Base-by-base conservation (phyloP, 2,329 filamentous ascomycete genomes). In the Raffaelea ambrosiae region DNA sequence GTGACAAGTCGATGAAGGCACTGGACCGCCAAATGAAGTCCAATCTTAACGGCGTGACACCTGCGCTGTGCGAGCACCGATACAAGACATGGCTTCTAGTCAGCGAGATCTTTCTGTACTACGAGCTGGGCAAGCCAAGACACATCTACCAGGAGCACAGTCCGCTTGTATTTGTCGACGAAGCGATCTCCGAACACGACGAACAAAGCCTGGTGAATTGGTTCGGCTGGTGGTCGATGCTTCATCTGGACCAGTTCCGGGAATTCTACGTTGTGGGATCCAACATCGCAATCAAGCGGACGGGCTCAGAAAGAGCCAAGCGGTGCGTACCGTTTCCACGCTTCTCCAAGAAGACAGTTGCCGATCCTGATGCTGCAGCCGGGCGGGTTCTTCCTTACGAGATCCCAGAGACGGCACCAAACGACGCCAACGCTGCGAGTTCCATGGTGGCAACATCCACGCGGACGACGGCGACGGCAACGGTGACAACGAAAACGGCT, bases 171-270 rank as follows among this genome's bases (percentile, higher is more conserved):
- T 72, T 69, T 57, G 73, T 72, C 0, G 69, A 70, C 14, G 55
- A 64, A 3, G 59, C 53, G 2, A 74, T 83, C 41, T 71, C 80
- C 48, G 66, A 70, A 1, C 75, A 77, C 47, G 78, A 83, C 51
- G 80, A 84, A 56, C 74, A 81, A 56, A 79, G 73, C 48, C 63
- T 84, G 23, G 70, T 83, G 10, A 77, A 81, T 52, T 82, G 76
- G 73, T 83, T 81, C 58, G 77, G 74, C 1, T 75, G 68, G 60
- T 83, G 79, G 79, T 66, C 76, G 1, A 63, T 67, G 29, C 51
- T 60, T 48, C 70, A 72, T 26, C 56, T 77, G 33, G 71, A 79
- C 48, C 61, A 63, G 38, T 77, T 71, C 55, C 71, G 77, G 29
- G 72, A 69, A 35, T 82, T 83, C 53, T 63, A 66, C 18, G 72